phyloP scores from a whole-genome alignment of 2,329 filamentous ascomycete species.

The Epicoccum sorghinum region DNA sequence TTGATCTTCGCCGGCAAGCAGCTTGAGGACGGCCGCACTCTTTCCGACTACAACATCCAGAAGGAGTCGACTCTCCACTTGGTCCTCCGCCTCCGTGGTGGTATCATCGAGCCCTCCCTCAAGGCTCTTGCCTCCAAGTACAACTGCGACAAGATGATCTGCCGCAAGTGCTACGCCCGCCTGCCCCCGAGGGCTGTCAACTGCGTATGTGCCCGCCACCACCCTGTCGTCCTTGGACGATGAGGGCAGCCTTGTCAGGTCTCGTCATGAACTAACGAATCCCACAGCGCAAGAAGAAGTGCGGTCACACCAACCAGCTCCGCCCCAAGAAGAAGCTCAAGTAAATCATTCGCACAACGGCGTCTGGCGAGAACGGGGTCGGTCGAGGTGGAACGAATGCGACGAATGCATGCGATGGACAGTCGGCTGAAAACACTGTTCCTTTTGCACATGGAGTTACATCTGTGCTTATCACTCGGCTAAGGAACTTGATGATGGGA shows the following conservation, averaged over 20 bases:
- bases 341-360: constrained; percentile 61
- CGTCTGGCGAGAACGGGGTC: constrained; percentile 41
- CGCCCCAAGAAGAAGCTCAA: constrained; percentile 99
- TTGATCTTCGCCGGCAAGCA: constrained; percentile 99
- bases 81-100: constrained; percentile 97
- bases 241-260: neutral
- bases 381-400: constrained; percentile 35
- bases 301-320: constrained; percentile 99
- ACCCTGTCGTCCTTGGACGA: neutral
- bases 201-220: constrained; percentile 62
- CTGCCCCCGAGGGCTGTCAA: constrained; percentile 98
- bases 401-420: constrained; percentile 41
- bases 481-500: constrained; percentile 31
- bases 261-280: constrained; percentile 23
- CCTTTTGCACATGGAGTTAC: constrained; percentile 35
- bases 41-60: constrained; percentile 99
- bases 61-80: constrained; percentile 99
- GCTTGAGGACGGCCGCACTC: constrained; percentile 96
- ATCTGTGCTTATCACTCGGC: constrained; percentile 35
- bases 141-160: constrained; percentile 99
- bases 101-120: constrained; percentile 96
- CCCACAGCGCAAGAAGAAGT: constrained; percentile 82
- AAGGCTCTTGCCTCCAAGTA: constrained; percentile 99
- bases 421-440: constrained; percentile 27
- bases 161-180: constrained; percentile 99